Base-by-base conservation (phyloP, 2,329 filamentous ascomycete species). In the Diaporthe aspalathi region DNA sequence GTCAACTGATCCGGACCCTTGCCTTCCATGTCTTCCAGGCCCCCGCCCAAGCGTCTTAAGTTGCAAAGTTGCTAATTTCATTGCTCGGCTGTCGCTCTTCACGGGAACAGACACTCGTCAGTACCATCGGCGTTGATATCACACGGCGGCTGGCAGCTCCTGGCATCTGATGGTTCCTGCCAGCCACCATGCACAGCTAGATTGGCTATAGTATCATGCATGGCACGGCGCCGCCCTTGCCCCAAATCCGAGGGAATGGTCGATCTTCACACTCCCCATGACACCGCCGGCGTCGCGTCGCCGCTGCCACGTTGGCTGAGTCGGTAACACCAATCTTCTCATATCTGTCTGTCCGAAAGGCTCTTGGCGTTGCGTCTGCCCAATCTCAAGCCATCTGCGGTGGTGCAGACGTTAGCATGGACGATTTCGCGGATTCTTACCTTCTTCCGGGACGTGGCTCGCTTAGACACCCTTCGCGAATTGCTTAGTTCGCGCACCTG, bases 31-130 rank as follows among this genome's bases (percentile, higher is more conserved):
- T 71, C 63, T 66, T 67, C 52, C 43, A 60, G 57, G 66, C 66
- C 69, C 57, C 57, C 65, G 45, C 57, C 63, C 66, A 56, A 68
- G 60, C n/a, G 56, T 65, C 43, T 68, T 57, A 67, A 50, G 68
- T 73, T 49, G 63, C 68, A 66, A 54, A 50, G 60, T 50, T 52
- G 47, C 57, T 65, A 71, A 73, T 73, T 49, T 73, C 69, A 65
- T 66, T 35, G 29, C 56, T 49, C 40, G 70, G 67, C 56, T 60
- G 69, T 53, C 69, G 45, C 69, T 29, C 52, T 52, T 45, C 29
- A 71, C 22, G 20, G 11, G 29, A 49, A 47, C 60, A 63, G 43
- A 63, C 43, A 63, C 63, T 71, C 45, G 63, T 45, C 63, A 56
- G 69, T 67, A 60, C 45, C 50, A 60, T 52, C 50, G 56, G 40